Evolutionary conservation across 805 yeast genomes (phyloP).

Genomic region (Blastobotrys parvus): DNA sequence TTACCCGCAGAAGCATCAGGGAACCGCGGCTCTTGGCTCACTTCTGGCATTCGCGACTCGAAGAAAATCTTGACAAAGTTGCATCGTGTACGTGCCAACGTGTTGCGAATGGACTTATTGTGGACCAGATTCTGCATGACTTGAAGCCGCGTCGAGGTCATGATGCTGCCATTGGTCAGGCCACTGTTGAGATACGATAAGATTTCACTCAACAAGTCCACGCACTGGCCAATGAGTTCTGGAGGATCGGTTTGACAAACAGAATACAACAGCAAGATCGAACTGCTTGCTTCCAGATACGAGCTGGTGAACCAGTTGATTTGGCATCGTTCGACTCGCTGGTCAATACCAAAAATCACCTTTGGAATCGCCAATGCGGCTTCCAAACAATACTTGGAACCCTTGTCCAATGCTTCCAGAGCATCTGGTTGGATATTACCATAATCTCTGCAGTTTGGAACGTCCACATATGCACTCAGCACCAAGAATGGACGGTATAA

Average conservation of each 20-base stretch:
- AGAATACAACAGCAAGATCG: slow-evolving; percentile 1
- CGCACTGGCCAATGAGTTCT: background rate
- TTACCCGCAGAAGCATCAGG: background rate
- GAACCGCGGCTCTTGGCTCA: background rate
- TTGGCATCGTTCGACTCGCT: slow-evolving; percentile 5
- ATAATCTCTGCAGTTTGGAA: background rate
- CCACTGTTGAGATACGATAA: background rate
- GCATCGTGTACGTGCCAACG: background rate
- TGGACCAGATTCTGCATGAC: background rate
- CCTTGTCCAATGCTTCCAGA: background rate
- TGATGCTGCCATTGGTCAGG: background rate
- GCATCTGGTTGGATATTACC: background rate
- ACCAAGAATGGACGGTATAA: slow-evolving; percentile 4
- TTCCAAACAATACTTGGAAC: slow-evolving; percentile 2
- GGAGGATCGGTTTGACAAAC: background rate
- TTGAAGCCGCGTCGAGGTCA: background rate
- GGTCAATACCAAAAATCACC: background rate
- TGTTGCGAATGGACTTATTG: background rate
- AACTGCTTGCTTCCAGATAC: slow-evolving; percentile 1
- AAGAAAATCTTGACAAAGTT: background rate
- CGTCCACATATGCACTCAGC: background rate
- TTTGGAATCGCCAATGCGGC: slow-evolving; percentile 4
- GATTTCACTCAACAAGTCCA: background rate
- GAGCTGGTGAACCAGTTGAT: slow-evolving; percentile 5
- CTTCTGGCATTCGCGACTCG: background rate